Base-by-base conservation (phyloP, 768 basidiomycete species). In the Tylopilus vinaceipallidus region DNA sequence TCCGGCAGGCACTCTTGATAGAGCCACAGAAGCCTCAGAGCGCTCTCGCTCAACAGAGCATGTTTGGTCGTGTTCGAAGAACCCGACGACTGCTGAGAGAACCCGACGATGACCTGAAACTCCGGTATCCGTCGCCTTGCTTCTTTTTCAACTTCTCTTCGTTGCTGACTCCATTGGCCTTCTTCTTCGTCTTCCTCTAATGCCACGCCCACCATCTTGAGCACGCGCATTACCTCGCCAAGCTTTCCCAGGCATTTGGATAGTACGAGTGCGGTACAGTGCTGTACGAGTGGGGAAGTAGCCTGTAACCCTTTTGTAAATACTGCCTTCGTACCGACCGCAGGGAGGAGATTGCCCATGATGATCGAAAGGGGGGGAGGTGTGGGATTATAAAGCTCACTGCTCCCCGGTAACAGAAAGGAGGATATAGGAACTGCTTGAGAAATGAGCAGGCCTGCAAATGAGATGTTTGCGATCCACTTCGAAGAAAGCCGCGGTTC, bases 391-490 rank as follows among this genome's bases (percentile, higher is more conserved):
- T 84, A 86, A 2, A 82, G 70, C 13, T 70, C 64, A 23, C 63
- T 55, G 34, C 63, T 67, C 6, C 65, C 60, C 42, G 75, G 70
- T 14, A 87, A 73, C 50, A 81, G 69, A 63, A 94, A 93, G 0
- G 80, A 79, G 1, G 72, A 57, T 1, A 72, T 56, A 0, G 94
- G 91, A 2, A 93, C 70, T 0, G 89, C 82, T 0, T 93, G 77
- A 1, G 88, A 86, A 43, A 97, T 76, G 45, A 98, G 78, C 8
- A 76, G 75, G 3, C 86, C 90, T 34, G 91, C 81, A 61, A 94
- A 88, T 5, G 90, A 75, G 55, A 97, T 84, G 50, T 93, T 95
- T 0, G 87, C 81, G 27, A 98, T 84, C 94, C 95, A 98, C 62
- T 86, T 87, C 0, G 88, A 88, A 0, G 90, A 89, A 6, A 94